Base-by-base conservation (phyloP, 2,329 filamentous ascomycete species). In the Aureobasidium sp. region DNA sequence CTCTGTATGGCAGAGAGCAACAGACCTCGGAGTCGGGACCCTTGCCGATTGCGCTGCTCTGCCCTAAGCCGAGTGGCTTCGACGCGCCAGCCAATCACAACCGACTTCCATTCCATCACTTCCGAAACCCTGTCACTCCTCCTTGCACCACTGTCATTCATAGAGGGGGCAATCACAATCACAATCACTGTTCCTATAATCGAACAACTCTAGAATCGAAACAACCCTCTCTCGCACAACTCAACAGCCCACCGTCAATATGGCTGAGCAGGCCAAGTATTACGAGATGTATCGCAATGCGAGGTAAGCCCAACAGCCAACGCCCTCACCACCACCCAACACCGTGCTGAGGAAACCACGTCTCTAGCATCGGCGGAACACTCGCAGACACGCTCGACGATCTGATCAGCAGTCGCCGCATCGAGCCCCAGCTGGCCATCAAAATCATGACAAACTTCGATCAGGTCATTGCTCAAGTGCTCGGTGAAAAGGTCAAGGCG, bases 261-360 rank as follows among this genome's bases (percentile, higher is more conserved):
- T 81, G 78, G 78, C 76, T 73, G 69, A 76, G 68, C 73, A 58
- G 29, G 64, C 81, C 64, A 73, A 82, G 66, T 86, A 84, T 79
- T 99, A 97, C 77, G 94, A 99, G 84, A 86, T 99, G 71, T 99
- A 99, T 77, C 90, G 94, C 70, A 88, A 92, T 79, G 96, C 91
- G 85, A 97, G 93, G 94, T 97, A 90, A 19, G 69, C 75, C 67
- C 60, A 63, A 68, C 70, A 65, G 4, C 27, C 27, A 29, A 29
- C 27, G 9, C 27, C 69, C 68, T 65, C 61, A 57, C 58, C 43
- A 62, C 40, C 57, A 53, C 61, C 57, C 49, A 50, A 43, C 60
- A 57, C 62, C 51, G 62, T 60, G 64, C 54, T 61, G 21, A 54
- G 31, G 54, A 40, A 13, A 31, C 27, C 27, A 38, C n/a, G 23